A percentile compares a stretch with the other conserved stretches of the same genome.
These are phyloP conservation scores for Phytophthora litchii DNA, from an alignment of 352 stramenopile genomes.

Conservation along the genomic window DNA sequence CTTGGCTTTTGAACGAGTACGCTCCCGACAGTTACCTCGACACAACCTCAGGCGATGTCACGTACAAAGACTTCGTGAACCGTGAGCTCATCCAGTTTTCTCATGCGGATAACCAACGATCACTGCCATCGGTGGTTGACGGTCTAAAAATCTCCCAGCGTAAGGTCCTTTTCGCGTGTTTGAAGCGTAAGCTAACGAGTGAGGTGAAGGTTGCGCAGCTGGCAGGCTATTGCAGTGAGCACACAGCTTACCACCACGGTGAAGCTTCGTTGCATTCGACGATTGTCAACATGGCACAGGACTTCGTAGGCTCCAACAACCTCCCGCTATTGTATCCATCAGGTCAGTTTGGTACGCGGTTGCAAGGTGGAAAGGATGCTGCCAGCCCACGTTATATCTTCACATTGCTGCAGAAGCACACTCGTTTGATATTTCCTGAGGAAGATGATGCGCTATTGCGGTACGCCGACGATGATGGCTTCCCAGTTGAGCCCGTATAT, in stretches of 20 bases:
- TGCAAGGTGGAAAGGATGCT: conserved; percentile 98
- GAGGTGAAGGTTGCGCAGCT: conserved; percentile 99
- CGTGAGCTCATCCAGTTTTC: conserved; percentile 99
- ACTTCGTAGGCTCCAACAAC: conserved; percentile 99
- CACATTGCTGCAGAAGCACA: conserved; percentile 96
- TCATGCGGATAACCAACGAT: conserved; percentile 95
- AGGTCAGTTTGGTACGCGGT: conserved; percentile 99
- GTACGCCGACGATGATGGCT: conserved; percentile 98
- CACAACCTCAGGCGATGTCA: conserved; percentile 89
- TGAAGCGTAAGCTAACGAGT: conserved; percentile 98
- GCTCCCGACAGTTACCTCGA: conserved; percentile 92
- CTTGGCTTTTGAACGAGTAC: conserved; percentile 94
- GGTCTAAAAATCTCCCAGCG: conserved; percentile 98
- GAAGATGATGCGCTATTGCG: conserved; percentile 97
- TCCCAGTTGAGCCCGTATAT: conserved; percentile 96
- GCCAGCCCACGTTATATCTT: conserved; percentile 99
- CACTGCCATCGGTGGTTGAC: conserved; percentile 96
- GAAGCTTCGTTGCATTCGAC: conserved; percentile 97
- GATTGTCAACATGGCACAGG: conserved; percentile 99
- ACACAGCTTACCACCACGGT: conserved; percentile 99
- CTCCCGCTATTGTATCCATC: conserved; percentile 96
- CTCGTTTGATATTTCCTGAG: conserved; percentile 96
- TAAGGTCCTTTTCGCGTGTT: conserved; percentile 97
- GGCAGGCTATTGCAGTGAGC: conserved; percentile 97
- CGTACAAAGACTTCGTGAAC: conserved; percentile 98